Evolutionary conservation across 1,139 yeast species (phyloP).

Genomic region (Entelexis paramagnoliae): DNA sequence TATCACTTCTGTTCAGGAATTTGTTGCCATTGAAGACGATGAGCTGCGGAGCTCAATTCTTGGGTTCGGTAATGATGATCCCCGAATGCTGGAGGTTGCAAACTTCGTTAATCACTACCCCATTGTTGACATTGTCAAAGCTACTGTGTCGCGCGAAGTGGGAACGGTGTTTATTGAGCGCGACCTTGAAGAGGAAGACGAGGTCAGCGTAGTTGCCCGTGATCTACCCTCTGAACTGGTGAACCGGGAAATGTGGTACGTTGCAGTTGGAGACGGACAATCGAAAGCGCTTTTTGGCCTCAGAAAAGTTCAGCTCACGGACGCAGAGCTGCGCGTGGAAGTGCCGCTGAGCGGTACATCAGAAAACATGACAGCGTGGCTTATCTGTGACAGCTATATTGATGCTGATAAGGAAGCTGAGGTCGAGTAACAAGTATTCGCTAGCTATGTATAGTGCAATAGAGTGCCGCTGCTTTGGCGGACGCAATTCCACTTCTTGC

Average conservation of each 20-base stretch:
- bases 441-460: too few species aligned
- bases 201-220: constrained; percentile 44
- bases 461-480: too few species aligned
- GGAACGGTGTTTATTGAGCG: constrained; percentile 52
- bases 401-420: constrained; percentile 78
- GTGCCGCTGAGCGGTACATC: constrained; percentile 46
- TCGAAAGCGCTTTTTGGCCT: constrained; percentile 61
- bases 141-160: constrained; percentile 38
- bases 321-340: constrained; percentile 44
- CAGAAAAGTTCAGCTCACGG: constrained; percentile 49
- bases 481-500: too few species aligned
- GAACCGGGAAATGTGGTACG: constrained; percentile 65
- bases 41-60: constrained; percentile 59
- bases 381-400: constrained; percentile 79
- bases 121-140: constrained; percentile 56
- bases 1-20: constrained; percentile 68
- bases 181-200: constrained; percentile 50
- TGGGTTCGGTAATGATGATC: constrained; percentile 41
- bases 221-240: constrained; percentile 19
- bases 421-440: neutral
- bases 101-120: constrained; percentile 86
- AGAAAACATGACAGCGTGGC: constrained; percentile 61
- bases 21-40: constrained; percentile 73
- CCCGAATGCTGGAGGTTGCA: constrained; percentile 54
- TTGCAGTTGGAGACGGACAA: constrained; percentile 61